A percentile compares a stretch with the other conserved stretches of the same genome.
phyloP scores from a whole-genome alignment of 371 early-diverging fungal genomes.

The Umbelopsis sp. region DNA sequence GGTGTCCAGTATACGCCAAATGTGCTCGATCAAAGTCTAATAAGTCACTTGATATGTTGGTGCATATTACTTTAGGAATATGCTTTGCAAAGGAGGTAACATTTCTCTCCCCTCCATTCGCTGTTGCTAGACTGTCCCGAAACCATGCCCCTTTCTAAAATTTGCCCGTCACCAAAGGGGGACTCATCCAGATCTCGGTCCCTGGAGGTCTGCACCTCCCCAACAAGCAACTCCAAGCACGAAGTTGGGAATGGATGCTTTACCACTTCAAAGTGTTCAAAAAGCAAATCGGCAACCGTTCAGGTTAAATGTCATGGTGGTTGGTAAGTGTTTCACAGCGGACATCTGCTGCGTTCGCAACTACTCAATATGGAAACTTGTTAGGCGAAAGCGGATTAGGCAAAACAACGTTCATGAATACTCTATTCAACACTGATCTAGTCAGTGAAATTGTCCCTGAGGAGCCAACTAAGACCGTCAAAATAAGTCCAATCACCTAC shows the following conservation, averaged over 20 bases:
- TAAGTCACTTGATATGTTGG: background rate
- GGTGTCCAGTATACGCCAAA: too few species aligned
- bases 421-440: slow-evolving; percentile 77
- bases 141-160: background rate
- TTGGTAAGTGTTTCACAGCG: slow-evolving; percentile 56
- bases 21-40: too few species aligned
- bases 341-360: background rate
- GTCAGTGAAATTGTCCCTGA: slow-evolving; percentile 60
- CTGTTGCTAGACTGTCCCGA: background rate
- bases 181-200: slow-evolving; percentile 75
- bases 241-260: slow-evolving; percentile 69
- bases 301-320: slow-evolving; percentile 80
- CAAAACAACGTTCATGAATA: slow-evolving; percentile 93
- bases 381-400: slow-evolving; percentile 87
- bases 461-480: slow-evolving; percentile 65
- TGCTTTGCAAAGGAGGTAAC: slow-evolving; percentile 75
- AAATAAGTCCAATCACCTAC: slow-evolving; percentile 68
- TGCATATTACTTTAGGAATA: slow-evolving; percentile 62
- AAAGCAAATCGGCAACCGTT: slow-evolving; percentile 67
- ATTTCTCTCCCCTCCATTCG: background rate
- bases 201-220: slow-evolving; percentile 76
- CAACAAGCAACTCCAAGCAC: slow-evolving; percentile 44
- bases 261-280: slow-evolving; percentile 71
- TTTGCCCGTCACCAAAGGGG: slow-evolving; percentile 46
- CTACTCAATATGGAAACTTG: slow-evolving; percentile 9